A percentile compares a stretch with the other conserved stretches of the same genome.
These are phyloP conservation scores for Hypoxylon intermedium DNA, from an alignment of 495 filamentous ascomycete species.

Conservation along the genomic window DNA sequence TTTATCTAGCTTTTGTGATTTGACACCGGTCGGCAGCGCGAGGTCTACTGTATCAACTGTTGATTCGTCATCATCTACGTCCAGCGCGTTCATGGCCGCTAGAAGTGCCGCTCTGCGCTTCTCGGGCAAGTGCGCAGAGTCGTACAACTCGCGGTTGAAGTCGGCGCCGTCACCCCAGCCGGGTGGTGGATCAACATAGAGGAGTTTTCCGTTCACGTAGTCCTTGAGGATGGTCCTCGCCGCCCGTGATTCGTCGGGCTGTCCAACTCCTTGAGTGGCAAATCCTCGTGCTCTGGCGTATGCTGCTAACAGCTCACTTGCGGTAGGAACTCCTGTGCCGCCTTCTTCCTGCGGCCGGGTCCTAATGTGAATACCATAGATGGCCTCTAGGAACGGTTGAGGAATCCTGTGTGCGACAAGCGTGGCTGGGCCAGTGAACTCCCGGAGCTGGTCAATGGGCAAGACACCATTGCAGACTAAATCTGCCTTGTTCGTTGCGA, in stretches of 20 bases:
- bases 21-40: conserved; percentile 62
- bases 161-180: conserved; percentile 70
- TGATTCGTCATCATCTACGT: conserved; percentile 51
- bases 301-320: conserved; percentile 82
- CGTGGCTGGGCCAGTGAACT: conserved; percentile 86
- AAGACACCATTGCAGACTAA: conserved; percentile 95
- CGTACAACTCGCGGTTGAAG: conserved; percentile 92
- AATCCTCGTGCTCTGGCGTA: conserved; percentile 92
- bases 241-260: conserved; percentile 91
- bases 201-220: conserved; percentile 93
- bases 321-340: conserved; percentile 86
- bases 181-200: conserved; percentile 90
- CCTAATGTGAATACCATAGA: conserved; percentile 90
- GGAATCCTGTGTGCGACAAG: conserved; percentile 92
- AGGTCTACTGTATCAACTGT: conserved; percentile 55
- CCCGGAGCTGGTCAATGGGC: conserved; percentile 95
- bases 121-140: conserved; percentile 75
- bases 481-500: conserved; percentile 94
- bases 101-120: conserved; percentile 69
- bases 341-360: conserved; percentile 89
- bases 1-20: conserved; percentile 79
- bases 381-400: conserved; percentile 84
- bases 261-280: conserved; percentile 82
- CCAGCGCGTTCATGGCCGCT: conserved; percentile 52
- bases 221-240: conserved; percentile 93